A percentile compares a stretch with the other conserved stretches of the same genome.
Conservation (phyloP, 306 rosid genomes). For the Quercus parvula region DNA sequence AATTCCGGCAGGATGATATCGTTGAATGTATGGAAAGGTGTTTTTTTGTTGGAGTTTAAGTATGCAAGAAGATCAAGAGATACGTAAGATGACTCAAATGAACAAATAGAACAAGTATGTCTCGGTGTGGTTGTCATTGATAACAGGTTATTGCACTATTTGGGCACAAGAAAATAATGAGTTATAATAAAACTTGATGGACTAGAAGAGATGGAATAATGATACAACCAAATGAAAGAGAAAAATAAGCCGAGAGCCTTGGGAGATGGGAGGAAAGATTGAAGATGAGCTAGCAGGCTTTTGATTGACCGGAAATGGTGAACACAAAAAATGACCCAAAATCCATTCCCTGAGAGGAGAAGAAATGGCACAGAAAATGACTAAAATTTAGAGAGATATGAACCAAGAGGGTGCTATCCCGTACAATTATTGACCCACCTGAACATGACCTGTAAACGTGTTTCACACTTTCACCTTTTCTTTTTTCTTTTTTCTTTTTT, state of each 20-base stretch:
- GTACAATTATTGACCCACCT: too few relatives aligned
- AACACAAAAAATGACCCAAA: too few relatives aligned
- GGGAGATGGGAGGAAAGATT: neutral
- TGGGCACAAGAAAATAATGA: neutral
- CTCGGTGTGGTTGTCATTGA: neutral
- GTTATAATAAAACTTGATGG: neutral
- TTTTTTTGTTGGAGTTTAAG: conserved; percentile 8
- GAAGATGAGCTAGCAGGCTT: neutral
- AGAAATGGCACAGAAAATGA: too few relatives aligned
- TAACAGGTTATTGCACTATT: neutral
- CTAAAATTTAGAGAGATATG: too few relatives aligned
- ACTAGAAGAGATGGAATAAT: neutral
- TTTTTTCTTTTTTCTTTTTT: too few relatives aligned
- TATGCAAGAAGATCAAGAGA: conserved; percentile 25
- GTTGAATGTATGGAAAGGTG: conserved; percentile 16
- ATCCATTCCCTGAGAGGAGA: too few relatives aligned
- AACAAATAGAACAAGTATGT: neutral
- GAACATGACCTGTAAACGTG: too few relatives aligned
- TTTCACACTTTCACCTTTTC: too few relatives aligned
- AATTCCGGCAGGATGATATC: conserved; percentile 19
- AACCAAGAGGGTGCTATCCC: too few relatives aligned
- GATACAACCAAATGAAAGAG: neutral
- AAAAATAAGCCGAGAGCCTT: neutral
- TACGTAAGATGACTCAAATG: conserved; percentile 17
- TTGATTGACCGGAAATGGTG: too few relatives aligned